Percentiles rank a stretch among this genome's conserved stretches.
Conservation (phyloP, 495 filamentous ascomycete species). For the Neurospora sp. region DNA sequence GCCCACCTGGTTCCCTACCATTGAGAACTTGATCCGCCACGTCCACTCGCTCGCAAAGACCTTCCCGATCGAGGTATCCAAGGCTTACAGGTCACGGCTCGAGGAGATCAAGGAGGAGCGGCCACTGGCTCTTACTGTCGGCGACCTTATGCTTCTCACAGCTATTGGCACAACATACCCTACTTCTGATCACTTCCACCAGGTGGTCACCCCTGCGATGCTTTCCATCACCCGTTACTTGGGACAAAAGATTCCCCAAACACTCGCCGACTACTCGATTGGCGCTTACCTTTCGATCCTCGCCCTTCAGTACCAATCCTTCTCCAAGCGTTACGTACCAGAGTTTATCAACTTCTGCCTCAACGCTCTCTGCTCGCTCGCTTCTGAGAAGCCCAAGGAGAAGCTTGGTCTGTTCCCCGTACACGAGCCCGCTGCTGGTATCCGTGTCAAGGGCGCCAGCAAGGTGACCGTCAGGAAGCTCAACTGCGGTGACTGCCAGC, state of each 20-base stretch:
- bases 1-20: slow-evolving; percentile 24
- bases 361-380: slow-evolving; percentile 61
- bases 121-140: slow-evolving; percentile 50
- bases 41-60: slow-evolving; percentile 65
- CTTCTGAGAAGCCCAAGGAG: slow-evolving; percentile 37
- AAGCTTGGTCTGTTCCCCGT: slow-evolving; percentile 49
- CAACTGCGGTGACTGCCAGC: slow-evolving; percentile 42
- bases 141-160: slow-evolving; percentile 72
- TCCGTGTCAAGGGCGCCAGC: slow-evolving; percentile 38
- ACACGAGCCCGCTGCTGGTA: slow-evolving; percentile 42
- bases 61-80: slow-evolving; percentile 64
- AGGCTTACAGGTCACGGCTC: slow-evolving; percentile 64
- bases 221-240: slow-evolving; percentile 72
- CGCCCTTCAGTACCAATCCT: slow-evolving; percentile 64
- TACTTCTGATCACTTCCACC: slow-evolving; percentile 93
- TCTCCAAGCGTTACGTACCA: slow-evolving; percentile 78
- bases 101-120: slow-evolving; percentile 49
- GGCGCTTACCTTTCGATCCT: slow-evolving; percentile 74
- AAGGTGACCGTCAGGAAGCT: slow-evolving; percentile 30
- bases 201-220: slow-evolving; percentile 80
- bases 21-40: slow-evolving; percentile 34
- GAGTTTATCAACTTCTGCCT: slow-evolving; percentile 75
- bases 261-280: slow-evolving; percentile 51
- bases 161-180: slow-evolving; percentile 80
- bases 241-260: slow-evolving; percentile 59